These are phyloP conservation scores for Hordeum vulgare DNA, from an alignment of 176 grass and related monocot species.

Conservation along the genomic window DNA sequence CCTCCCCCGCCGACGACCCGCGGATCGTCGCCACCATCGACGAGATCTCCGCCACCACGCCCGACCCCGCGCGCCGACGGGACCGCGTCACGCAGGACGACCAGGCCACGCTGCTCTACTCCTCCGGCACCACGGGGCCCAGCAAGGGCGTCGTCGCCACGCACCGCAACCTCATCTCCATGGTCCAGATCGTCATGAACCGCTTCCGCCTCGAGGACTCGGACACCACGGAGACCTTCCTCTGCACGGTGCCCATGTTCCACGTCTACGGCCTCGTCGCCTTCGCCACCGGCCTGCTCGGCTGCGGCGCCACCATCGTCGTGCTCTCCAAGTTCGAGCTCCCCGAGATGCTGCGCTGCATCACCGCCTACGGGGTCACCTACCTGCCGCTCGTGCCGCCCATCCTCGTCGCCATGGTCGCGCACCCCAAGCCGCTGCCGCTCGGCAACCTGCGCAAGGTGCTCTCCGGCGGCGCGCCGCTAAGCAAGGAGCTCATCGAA, in stretches of 20 bases:
- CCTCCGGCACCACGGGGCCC: constrained; percentile 83
- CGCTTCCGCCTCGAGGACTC: constrained; percentile 74
- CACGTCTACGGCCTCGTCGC: constrained; percentile 92
- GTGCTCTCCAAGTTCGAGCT: constrained; percentile 91
- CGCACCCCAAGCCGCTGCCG: constrained; percentile 42
- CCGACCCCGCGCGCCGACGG: constrained; percentile 17
- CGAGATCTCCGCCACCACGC: constrained; percentile 53
- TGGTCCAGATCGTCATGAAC: constrained; percentile 86
- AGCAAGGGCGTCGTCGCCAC: constrained; percentile 95
- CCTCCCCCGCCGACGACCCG: neutral
- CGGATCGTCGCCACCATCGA: constrained; percentile 64
- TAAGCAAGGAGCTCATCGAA: constrained; percentile 77
- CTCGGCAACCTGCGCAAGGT: constrained; percentile 52
- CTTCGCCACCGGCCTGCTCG: constrained; percentile 85
- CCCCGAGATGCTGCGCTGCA: constrained; percentile 69
- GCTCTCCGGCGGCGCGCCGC: constrained; percentile 78
- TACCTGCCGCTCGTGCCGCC: constrained; percentile 93
- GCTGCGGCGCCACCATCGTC: constrained; percentile 80
- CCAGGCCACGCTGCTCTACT: constrained; percentile 88
- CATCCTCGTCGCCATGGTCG: constrained; percentile 83
- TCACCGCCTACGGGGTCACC: constrained; percentile 58
- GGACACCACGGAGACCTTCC: constrained; percentile 48
- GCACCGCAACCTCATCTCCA: constrained; percentile 84
- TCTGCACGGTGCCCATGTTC: constrained; percentile 97
- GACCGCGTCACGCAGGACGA: constrained; percentile 69